Evolutionary conservation across 306 rosid genomes (phyloP).

Genomic region (Dalbergia oliveri): DNA sequence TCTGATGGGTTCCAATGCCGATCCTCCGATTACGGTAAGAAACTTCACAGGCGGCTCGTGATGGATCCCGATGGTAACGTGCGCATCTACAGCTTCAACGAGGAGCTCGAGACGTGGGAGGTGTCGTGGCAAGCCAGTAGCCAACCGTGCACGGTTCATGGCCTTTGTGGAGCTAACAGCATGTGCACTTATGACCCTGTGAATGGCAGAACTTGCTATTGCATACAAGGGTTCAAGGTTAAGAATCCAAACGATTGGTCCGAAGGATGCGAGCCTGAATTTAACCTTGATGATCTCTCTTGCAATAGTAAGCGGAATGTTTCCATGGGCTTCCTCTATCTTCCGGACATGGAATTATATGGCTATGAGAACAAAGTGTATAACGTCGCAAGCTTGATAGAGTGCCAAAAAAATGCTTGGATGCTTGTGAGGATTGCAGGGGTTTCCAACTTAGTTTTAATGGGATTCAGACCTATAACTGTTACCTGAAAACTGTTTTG

Average conservation of each 20-base stretch:
- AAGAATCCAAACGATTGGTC: constrained; percentile 57
- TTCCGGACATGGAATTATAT: constrained; percentile 51
- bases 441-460: constrained; percentile 56
- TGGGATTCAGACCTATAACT: constrained; percentile 20
- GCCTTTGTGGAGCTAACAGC: constrained; percentile 66
- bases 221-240: constrained; percentile 57
- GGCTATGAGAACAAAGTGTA: constrained; percentile 54
- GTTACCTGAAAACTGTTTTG: constrained; percentile 57
- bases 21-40: constrained; percentile 29
- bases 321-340: constrained; percentile 48
- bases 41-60: constrained; percentile 11
- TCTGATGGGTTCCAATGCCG: constrained; percentile 33
- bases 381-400: constrained; percentile 42
- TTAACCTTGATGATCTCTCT: constrained; percentile 14
- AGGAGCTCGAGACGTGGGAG: constrained; percentile 40
- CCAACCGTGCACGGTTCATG: constrained; percentile 60
- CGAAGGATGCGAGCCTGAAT: constrained; percentile 60
- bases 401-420: constrained; percentile 58
- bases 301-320: constrained; percentile 19
- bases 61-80: constrained; percentile 54
- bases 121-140: constrained; percentile 59
- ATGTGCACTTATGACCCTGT: constrained; percentile 51
- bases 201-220: constrained; percentile 59
- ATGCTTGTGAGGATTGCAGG: constrained; percentile 50
- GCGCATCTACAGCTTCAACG: constrained; percentile 55